Evolutionary conservation across 75 land plant species (phyloP), one percentile per base, ranked within the genome.

Genomic region (Pinus taeda): DNA sequence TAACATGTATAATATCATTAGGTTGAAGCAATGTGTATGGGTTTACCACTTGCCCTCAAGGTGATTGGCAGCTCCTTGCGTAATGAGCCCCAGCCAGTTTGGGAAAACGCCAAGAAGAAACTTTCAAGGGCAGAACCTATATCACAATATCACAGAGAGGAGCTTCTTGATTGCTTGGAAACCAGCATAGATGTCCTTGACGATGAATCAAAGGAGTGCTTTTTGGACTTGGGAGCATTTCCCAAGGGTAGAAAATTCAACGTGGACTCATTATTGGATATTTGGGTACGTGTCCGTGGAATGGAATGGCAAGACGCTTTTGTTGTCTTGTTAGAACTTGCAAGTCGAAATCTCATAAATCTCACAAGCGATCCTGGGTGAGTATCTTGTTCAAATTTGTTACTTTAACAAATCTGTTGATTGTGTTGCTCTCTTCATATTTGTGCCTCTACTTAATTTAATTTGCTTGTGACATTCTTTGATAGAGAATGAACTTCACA

Each of bases 31-130:
- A 2, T 36, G 21, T 67, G 71, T 67, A 15, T 14, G 20, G 45
- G 71, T 67, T 67, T 67, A 42, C 71, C 49, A 17, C 71, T 67
- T 67, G 71, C 71, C 18, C 71, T 67, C 30, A 29, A 67, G 39
- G 71, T 67, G 20, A 67, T 67, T 67, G 71, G 49, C 4, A 67
- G 49, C 22, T 36, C 71, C 39, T 18, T 67, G 45, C 2, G 45
- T 1, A 42, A 37, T 18, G 45, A 67, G 49, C 71, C 71, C 12
- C 0, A 20, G 45, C 42, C 71, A 6, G 45, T 18, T 67, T 67
- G 71, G 71, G 6, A 67, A 37, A 37, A 14, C 8, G 71, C 71
- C 1, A 67, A 36, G 71, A 67, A 67, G 14, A 67, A 67, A 42
- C 71, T 67, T 67, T 67, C 49, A 37, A 37, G 49, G 20, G 71